Base-by-base conservation (phyloP, 164 flowering plant genomes). In the Pachysandra terminalis region DNA sequence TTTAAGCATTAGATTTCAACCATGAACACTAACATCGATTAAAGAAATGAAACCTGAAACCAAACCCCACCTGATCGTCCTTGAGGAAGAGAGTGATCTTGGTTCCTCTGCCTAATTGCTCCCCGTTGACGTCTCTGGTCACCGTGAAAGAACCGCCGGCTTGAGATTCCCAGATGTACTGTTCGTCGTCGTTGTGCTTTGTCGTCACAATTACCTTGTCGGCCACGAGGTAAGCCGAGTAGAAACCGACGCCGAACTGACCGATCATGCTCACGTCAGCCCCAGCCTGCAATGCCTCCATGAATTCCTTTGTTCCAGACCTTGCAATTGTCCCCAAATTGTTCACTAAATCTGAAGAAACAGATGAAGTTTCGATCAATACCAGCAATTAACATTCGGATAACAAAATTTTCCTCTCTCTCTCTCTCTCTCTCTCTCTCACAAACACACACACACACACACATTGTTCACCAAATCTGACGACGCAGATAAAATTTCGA, bases 221-320 rank as follows among this genome's bases (percentile, higher is more conserved):
- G 0, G 82, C 87, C 54, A 80, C 84, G 10, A 81, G 72, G 61
- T 81, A 83, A 19, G 86, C 77, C 13, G 86, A 83, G 74, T 82
- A 82, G 72, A 82, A 82, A 21, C 86, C 86, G 5, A 82, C 86
- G 40, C 83, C 86, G 35, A 83, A 83, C 45, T 83, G 84, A 8
- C 86, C 86, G 32, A 81, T 83, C 87, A 83, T 83, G 79, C 87
- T 83, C 32, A 83, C 80, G 68, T 83, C 82, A 41, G 86, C 84
- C 0, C 84, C 84, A 13, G 84, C 84, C 19, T 66, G 66, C 48
- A 79, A 53, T 16, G 86, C 86, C 63, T 83, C 86, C 86, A 83
- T 83, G 72, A 83, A 83, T 68, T 83, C 87, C 74, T 81, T 83
- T 17, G 87, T 83, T 2, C 87, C 87, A 21, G 85, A 83, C 72